A percentile compares a stretch with the other conserved stretches of the same genome.
These are phyloP conservation scores for Hericium erinaceus DNA, from an alignment of 768 basidiomycete species.

Conservation along the genomic window DNA sequence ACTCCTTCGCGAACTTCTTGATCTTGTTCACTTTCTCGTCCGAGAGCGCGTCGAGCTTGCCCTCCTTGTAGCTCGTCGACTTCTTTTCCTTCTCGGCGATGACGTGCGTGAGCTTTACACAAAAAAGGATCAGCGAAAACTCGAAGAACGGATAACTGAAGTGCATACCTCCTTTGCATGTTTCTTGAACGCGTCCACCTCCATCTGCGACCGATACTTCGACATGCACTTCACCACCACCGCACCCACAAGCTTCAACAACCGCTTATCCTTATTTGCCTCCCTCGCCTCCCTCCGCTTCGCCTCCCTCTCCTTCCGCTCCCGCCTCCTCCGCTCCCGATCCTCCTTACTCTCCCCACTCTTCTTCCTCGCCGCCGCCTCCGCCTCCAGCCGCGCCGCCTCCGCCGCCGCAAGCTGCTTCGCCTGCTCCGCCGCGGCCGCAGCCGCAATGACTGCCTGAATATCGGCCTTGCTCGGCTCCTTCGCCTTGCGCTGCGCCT, in stretches of 20 bases:
- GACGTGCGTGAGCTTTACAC: conserved; percentile 64
- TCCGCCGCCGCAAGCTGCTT: conserved; percentile 13
- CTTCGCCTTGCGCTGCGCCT: conserved; percentile 4
- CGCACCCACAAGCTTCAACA: conserved; percentile 76
- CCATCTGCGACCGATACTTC: conserved; percentile 70
- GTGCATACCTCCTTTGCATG: conserved; percentile 83
- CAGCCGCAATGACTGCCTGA: conserved; percentile 34
- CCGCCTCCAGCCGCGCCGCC: conserved; percentile 15
- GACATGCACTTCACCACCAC: conserved; percentile 92
- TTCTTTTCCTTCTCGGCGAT: conserved; percentile 97
- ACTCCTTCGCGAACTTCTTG: conserved; percentile 90
- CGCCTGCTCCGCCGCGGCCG: conserved; percentile 21
- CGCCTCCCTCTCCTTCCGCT: conserved; percentile 21
- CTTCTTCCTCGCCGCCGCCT: conserved; percentile 12
- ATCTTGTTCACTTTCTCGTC: conserved; percentile 87
- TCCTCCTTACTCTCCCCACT: conserved; percentile 7
- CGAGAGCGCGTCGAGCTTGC: conserved; percentile 62
- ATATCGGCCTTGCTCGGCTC: conserved; percentile 20
- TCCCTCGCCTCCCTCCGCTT: conserved; percentile 50
- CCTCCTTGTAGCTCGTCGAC: conserved; percentile 61
- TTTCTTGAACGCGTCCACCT: conserved; percentile 82
- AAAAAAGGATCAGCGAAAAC: conserved; percentile 1
- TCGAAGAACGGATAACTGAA: neutral
- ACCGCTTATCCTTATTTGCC: conserved; percentile 68
- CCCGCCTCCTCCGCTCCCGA: conserved; percentile 15